Conservation (phyloP, 2,329 filamentous ascomycete genomes). For the Clonostachys sp. region DNA sequence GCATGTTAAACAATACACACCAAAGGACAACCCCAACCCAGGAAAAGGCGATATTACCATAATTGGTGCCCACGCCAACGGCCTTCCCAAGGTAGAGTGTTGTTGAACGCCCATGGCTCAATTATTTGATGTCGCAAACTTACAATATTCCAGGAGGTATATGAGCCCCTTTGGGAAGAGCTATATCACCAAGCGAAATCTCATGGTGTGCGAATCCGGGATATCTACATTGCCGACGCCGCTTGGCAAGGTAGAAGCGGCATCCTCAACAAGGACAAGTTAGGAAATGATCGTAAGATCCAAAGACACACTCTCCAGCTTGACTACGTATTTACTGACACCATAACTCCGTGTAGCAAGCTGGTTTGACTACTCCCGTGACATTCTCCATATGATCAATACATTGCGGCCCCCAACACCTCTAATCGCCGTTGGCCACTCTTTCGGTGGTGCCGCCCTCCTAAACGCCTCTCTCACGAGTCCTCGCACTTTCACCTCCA, state of each 20-base stretch:
- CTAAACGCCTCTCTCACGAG: conserved; percentile 70
- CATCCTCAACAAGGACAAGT: conserved; percentile 66
- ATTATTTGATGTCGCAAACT: neutral
- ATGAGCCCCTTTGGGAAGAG: conserved; percentile 89
- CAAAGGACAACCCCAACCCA: conserved; percentile 63
- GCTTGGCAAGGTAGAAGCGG: conserved; percentile 79
- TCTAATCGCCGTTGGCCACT: conserved; percentile 81
- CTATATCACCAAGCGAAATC: conserved; percentile 54
- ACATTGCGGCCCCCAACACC: conserved; percentile 76
- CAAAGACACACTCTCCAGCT: neutral
- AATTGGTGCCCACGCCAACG: conserved; percentile 84
- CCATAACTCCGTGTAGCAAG: conserved; percentile 46
- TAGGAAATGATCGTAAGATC: conserved; percentile 78
- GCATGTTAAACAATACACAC: conserved; percentile 84
- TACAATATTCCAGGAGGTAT: conserved; percentile 63
- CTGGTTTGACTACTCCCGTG: conserved; percentile 82
- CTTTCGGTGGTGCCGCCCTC: conserved; percentile 76
- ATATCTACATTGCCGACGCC: conserved; percentile 89
- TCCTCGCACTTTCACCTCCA: conserved; percentile 70
- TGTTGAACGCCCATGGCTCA: conserved; percentile 2
- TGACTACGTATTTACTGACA: neutral
- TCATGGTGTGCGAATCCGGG: conserved; percentile 65
- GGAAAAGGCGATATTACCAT: conserved; percentile 77
- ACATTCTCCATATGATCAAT: conserved; percentile 83
- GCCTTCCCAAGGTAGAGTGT: conserved; percentile 72